Conservation (phyloP, 2,329 filamentous ascomycete species). For the Fusarium mexicanum region DNA sequence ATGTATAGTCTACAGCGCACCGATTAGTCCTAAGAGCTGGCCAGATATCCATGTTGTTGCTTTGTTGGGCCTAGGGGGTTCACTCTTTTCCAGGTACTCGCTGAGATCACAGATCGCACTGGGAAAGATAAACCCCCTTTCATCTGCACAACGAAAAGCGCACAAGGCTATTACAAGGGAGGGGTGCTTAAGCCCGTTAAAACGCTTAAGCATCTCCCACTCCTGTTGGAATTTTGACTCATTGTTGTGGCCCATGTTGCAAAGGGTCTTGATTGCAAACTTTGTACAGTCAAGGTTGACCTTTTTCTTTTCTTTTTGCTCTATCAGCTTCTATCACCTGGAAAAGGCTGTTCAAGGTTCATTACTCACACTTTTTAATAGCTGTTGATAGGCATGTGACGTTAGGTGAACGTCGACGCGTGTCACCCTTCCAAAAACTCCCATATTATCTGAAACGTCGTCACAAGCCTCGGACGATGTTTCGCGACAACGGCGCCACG, state of each 20-base stretch:
- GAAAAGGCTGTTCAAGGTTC: neutral
- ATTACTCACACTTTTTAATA: neutral
- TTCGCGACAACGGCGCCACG: neutral
- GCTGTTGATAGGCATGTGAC: neutral
- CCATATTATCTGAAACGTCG: neutral
- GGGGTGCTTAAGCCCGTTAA: neutral
- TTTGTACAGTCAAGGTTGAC: neutral
- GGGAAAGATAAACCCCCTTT: neutral
- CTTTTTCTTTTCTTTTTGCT: neutral
- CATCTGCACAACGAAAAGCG: neutral
- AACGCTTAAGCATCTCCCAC: neutral
- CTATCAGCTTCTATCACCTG: fast-evolving
- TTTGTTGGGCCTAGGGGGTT: neutral
- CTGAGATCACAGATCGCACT: neutral
- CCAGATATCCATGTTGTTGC: neutral
- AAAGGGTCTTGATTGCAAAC: neutral
- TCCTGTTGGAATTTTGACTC: neutral
- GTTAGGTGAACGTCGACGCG: neutral
- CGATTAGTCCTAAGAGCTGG: neutral
- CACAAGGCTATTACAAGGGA: neutral
- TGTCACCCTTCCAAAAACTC: neutral
- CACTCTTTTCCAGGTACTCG: neutral
- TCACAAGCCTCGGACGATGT: fast-evolving
- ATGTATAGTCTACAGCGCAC: neutral
- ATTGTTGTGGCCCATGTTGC: neutral